A percentile compares a stretch with the other conserved stretches of the same genome.
These are phyloP conservation scores for Mollisiaceae sp. DNA, from an alignment of 2,329 filamentous ascomycete genomes.

Conservation along the genomic window DNA sequence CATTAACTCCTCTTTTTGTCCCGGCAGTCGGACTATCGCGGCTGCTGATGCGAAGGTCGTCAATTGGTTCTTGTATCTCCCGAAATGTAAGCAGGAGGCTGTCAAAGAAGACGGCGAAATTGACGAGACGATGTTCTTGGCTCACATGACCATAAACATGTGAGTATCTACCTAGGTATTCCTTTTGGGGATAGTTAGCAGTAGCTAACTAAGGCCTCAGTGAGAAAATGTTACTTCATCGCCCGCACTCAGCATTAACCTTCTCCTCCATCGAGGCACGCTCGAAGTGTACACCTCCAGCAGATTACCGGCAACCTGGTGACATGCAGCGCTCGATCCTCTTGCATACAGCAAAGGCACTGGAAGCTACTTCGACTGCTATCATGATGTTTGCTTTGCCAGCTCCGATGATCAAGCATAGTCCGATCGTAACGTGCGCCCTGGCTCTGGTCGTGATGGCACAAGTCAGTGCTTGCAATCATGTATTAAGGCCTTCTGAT, in stretches of 20 bases:
- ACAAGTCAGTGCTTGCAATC: slow-evolving; percentile 63
- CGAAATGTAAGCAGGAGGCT: slow-evolving; percentile 46
- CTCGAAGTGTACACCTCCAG: slow-evolving; percentile 39
- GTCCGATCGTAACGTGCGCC: slow-evolving; percentile 61
- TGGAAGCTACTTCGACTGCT: slow-evolving; percentile 63
- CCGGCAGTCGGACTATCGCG: slow-evolving; percentile 41
- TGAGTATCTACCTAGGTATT: slow-evolving; percentile 17
- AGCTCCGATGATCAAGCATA: slow-evolving; percentile 57
- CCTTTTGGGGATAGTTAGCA: not conserved
- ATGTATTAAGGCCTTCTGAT: not conserved
- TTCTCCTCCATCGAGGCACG: slow-evolving; percentile 24
- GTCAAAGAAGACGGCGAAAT: slow-evolving; percentile 43
- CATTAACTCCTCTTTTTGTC: slow-evolving; percentile 52
- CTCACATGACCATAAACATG: slow-evolving; percentile 43
- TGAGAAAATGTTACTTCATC: slow-evolving; percentile 49
- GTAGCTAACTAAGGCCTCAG: not conserved
- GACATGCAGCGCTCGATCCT: slow-evolving; percentile 49
- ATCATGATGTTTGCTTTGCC: slow-evolving; percentile 59
- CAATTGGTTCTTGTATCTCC: slow-evolving; percentile 45
- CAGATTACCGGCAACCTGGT: slow-evolving; percentile 47
- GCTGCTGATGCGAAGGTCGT: slow-evolving; percentile 38
- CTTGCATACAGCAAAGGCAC: slow-evolving; percentile 62
- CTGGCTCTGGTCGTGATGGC: slow-evolving; percentile 57
- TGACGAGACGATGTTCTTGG: slow-evolving; percentile 46
- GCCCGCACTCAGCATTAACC: slow-evolving; percentile 57